Evolutionary conservation across 1,284 basidiomycete species (phyloP), one percentile per base, ranked within the genome.

Genomic region (Ustilago cynodontis): DNA sequence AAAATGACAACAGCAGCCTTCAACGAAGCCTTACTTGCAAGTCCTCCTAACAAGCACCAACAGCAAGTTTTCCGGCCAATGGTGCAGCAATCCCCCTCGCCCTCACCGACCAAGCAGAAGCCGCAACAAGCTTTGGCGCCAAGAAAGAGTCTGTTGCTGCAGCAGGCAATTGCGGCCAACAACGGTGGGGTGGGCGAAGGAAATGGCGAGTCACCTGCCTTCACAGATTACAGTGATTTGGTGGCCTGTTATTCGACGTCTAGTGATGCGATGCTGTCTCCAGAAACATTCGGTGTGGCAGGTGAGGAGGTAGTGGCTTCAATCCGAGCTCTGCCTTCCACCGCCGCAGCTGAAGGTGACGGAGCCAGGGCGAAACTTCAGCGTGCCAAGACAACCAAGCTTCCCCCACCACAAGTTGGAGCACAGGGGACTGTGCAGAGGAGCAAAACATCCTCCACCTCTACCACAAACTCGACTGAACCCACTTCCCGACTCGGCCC

Each of bases 191-290:
- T 49, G 18, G n/a, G 26, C 10, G 20, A 43, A 43, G 39, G 31
- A 6, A 56, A 43, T 3, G 59, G 22, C 11, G 39, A 43, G 1
- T 65, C 71, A 18, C 66, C 71, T 2, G 51, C 64, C 1, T 69
- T 59, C 16, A 68, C 63, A 3, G 72, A 69, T 20, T 75, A 69
- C n/a, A 66, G 63, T 41, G 72, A 75, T 26, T 24, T 75, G 20
- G 67, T 75, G 0, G 72, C 63, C 1, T 75, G 72, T 58, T 75
- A 75, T 39, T 66, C 67, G 13, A 66, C 72, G 13, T 63, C 70
- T 3, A 72, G 70, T 29, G 56, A 63, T 20, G 56, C 41, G 8
- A 33, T 65, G 31, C 13, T 9, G 18, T 63, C 54, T 4, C 53
- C 52, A 2, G 37, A 41, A 26, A 35, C n/a, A 4, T 47, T 26